Base-by-base conservation (phyloP, 2,329 filamentous ascomycete species). In the Sporothrix globosa region DNA sequence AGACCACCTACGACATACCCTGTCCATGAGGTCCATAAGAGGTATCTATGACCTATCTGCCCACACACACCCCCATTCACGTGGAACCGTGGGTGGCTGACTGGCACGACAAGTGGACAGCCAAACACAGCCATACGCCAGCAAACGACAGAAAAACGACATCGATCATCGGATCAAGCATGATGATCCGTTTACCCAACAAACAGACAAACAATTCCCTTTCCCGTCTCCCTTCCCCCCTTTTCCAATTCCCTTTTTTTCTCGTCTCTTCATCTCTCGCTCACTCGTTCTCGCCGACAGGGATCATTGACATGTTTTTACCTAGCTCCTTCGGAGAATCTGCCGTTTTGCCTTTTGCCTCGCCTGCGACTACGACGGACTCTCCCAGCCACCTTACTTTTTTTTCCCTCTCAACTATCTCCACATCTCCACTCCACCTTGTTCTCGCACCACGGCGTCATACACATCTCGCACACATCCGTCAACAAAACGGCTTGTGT, bases 81-180 rank as follows among this genome's bases (percentile, higher is more conserved):
- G 68, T 70, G 68, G 60, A 70, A 70, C 69, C 53, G 61, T 52
- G 52, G 61, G 69, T 67, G 69, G 69, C 61, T 70, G 69, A 53
- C 27, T 19, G 19, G 52, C 19, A 10, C 50, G 19, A 41, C 30
- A 41, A 48, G 48, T 24, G 21, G 10, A 19, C 9, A 4, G 34
- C 19, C 9, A 56, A 24, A 54, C 24, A 21, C 46, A 67, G 63
- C 34, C 34, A 34, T 34, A 9, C 34, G 34, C 34, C 34, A 34
- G n/a, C 30, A 21, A 17, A 46, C 9, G 30, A 60, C 30, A 46
- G 58, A 4, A 41, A 67, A 46, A 56, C 30, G 50, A 19, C 27
- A 46, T 27, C 11, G 63, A 67, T 34, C 30, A 34, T 4, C 19
- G n/a, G 41, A 19, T 30, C 48, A 13, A n/a, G 11, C n/a, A 30